Evolutionary conservation across 345 rosid species (phyloP), one percentile per base, ranked within the genome.

Genomic region (Acer yangbiense): DNA sequence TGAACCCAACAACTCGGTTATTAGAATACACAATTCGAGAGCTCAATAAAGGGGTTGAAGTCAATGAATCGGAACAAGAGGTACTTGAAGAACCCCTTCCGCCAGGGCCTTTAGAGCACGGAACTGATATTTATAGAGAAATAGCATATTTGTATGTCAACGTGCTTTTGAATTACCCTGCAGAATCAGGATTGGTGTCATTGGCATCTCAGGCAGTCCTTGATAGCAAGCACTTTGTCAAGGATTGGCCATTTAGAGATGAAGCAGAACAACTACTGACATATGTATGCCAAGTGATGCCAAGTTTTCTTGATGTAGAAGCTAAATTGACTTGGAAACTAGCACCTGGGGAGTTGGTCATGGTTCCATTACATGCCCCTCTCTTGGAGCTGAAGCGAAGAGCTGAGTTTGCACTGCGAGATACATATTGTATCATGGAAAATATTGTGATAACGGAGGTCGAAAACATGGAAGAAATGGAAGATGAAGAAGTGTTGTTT

Each of bases 21-120:
- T 84, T 95, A 18, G 97, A 95, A 68, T 95, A 91, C 85, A 89
- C 92, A 7, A 87, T 93, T 63, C 85, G 82, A 52, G 94, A 92
- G 80, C 74, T 87, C 62, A 81, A 75, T 55, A 74, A 79, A 43
- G 84, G 43, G 27, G 23, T 5, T 41, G 74, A 71, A 57, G 69
- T 23, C 3, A 41, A 60, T 55, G 81, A 80, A 55, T 66, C 54
- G 3, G 82, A 71, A 73, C 63, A 62, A 46, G 80, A 79, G 71
- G 71, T 39, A n/a, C 11, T 44, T 62, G 29, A 58, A 25, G 81
- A 82, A 13, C 64, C 68, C 54, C 72, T 70, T 75, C 76, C 41
- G 29, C 54, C 84, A 65, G 35, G 80, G 14, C 8, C 82, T 67
- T 17, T 71, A 10, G 84, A 78, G 52, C 85, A 89, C 1, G 90